A percentile compares a stretch with the other conserved stretches of the same genome.
Conservation (phyloP, 1,139 yeast genomes). For the Keqinozyma sinolaborantium region DNA sequence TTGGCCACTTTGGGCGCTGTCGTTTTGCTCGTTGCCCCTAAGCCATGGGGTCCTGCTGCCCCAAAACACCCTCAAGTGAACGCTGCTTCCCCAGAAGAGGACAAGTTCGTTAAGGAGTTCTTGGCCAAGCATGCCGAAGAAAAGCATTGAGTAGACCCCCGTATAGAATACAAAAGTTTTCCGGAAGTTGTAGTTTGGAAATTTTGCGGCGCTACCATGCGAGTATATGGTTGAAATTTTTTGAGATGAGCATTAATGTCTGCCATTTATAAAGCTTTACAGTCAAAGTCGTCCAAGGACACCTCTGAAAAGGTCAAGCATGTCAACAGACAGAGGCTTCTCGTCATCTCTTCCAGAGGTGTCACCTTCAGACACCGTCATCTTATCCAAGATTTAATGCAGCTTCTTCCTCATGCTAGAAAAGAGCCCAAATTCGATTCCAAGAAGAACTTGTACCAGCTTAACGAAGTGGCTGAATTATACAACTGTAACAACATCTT, state of each 20-base stretch:
- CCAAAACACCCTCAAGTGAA: slow-evolving; percentile 65
- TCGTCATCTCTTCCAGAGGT: slow-evolving; percentile 91
- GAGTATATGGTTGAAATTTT: slow-evolving; percentile 2
- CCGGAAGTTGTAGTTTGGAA: background rate
- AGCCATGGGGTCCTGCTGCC: slow-evolving; percentile 65
- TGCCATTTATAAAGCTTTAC: slow-evolving; percentile 67
- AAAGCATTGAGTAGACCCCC: slow-evolving; percentile 28
- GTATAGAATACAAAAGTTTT: slow-evolving; percentile 1
- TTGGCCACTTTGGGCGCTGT: slow-evolving; percentile 67
- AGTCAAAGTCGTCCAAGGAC: slow-evolving; percentile 44
- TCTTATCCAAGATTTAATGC: slow-evolving; percentile 74
- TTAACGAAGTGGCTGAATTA: slow-evolving; percentile 93
- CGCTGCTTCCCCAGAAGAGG: slow-evolving; percentile 85
- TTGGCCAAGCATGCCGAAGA: slow-evolving; percentile 35
- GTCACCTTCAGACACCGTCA: slow-evolving; percentile 95
- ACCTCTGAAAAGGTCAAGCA: slow-evolving; percentile 49
- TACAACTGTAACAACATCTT: slow-evolving; percentile 95
- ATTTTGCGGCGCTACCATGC: background rate
- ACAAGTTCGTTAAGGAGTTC: slow-evolving; percentile 58
- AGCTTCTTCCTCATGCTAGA: slow-evolving; percentile 89
- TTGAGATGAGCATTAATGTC: slow-evolving; percentile 38
- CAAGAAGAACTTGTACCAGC: slow-evolving; percentile 81
- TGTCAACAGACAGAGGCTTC: slow-evolving; percentile 75
- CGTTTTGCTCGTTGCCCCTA: slow-evolving; percentile 55
- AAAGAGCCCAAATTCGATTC: slow-evolving; percentile 96